phyloP scores from a whole-genome alignment of 768 basidiomycete species.

The Suillus discolor region DNA sequence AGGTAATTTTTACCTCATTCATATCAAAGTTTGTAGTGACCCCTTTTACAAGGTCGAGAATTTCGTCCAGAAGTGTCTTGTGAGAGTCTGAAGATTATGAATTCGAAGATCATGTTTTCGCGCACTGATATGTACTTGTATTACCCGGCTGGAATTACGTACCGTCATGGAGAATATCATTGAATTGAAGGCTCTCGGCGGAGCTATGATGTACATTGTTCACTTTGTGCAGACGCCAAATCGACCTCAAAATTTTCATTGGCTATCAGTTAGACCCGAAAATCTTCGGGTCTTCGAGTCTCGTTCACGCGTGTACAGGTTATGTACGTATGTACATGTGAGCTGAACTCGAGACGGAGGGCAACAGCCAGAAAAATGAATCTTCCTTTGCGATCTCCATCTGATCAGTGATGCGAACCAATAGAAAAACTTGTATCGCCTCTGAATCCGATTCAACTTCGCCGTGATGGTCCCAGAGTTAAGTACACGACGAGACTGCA shows the following conservation, averaged over 20 bases:
- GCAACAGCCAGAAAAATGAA: not conserved
- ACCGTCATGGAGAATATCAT: not conserved
- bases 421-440: not conserved
- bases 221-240: not conserved
- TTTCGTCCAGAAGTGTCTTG: not conserved
- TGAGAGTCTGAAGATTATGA: not conserved
- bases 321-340: not conserved
- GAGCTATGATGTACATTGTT: not conserved
- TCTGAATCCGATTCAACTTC: not conserved
- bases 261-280: not conserved
- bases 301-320: not conserved
- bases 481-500: not conserved
- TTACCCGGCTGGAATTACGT: not conserved
- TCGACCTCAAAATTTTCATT: not conserved
- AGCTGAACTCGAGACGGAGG: not conserved
- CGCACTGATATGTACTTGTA: not conserved
- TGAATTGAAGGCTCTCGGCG: not conserved
- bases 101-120: not conserved
- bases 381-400: not conserved
- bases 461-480: not conserved
- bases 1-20: not conserved
- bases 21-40: not conserved
- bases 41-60: not conserved
- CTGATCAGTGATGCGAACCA: not conserved
- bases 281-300: not conserved